A percentile compares a stretch with the other conserved stretches of the same genome.
These are phyloP conservation scores for Monilinia laxa DNA, from an alignment of 2,329 filamentous ascomycete genomes.

Conservation along the genomic window DNA sequence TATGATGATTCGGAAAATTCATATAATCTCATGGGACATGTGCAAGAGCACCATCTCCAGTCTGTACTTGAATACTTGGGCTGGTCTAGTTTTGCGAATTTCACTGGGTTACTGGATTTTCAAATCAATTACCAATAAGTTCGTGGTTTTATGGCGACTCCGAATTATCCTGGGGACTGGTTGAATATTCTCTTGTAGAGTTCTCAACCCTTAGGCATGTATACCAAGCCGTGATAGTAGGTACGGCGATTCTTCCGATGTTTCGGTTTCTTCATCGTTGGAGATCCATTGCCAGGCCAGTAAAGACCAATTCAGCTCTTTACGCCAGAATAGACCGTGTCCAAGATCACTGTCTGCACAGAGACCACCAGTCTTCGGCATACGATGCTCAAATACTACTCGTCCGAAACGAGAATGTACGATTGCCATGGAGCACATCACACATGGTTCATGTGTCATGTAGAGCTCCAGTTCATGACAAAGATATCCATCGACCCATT, in stretches of 20 bases:
- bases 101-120: not conserved
- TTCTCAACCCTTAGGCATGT: constrained; percentile 5
- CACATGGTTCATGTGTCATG: constrained; percentile 90
- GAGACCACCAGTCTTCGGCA: constrained; percentile 79
- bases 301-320: constrained; percentile 84
- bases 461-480: constrained; percentile 94
- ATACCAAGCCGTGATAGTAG: not conserved
- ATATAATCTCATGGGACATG: not conserved
- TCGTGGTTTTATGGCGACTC: not conserved
- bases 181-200: not conserved
- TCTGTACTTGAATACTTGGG: not conserved
- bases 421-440: constrained; percentile 96
- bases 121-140: too few relatives aligned
- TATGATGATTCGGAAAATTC: too few relatives aligned
- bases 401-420: constrained; percentile 89
- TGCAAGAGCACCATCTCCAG: not conserved
- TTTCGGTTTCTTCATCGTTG: not conserved
- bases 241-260: not conserved
- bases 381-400: constrained; percentile 76
- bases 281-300: constrained; percentile 64
- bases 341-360: constrained; percentile 69
- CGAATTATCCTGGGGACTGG: not conserved
- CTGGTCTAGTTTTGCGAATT: not conserved
- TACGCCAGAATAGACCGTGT: constrained; percentile 68
- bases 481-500: constrained; percentile 76